Evolutionary conservation across 768 basidiomycete species (phyloP).

Genomic region (Serendipita sp.): DNA sequence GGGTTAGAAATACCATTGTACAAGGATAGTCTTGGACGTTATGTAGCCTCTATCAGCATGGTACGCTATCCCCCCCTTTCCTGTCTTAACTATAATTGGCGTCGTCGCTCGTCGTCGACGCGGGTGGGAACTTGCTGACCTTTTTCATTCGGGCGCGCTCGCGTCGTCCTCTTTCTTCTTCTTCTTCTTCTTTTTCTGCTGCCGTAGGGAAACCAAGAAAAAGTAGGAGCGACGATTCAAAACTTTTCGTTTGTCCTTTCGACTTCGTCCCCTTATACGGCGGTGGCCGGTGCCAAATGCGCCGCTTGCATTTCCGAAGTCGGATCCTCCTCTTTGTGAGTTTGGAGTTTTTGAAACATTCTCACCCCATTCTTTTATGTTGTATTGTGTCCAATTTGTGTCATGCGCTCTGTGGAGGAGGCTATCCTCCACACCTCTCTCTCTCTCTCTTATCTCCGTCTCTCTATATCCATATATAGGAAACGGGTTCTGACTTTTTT

Average conservation of each 20-base stretch:
- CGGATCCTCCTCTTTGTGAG: background rate
- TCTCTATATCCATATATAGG: too few species aligned
- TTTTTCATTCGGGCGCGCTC: background rate
- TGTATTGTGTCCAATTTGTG: too few species aligned
- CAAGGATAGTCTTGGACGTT: background rate
- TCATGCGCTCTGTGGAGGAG: too few species aligned
- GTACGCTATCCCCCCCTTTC: background rate
- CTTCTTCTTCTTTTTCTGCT: too few species aligned
- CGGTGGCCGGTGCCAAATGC: background rate
- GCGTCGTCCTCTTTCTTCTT: background rate
- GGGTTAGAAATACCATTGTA: background rate
- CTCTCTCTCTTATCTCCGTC: too few species aligned
- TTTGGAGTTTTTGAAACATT: background rate
- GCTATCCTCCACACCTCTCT: too few species aligned
- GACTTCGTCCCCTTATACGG: background rate
- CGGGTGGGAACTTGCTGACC: too few species aligned
- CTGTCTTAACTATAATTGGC: background rate
- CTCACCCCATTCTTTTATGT: too few species aligned
- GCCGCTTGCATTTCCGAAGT: background rate
- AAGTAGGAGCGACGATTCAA: background rate
- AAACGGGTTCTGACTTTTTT: too few species aligned
- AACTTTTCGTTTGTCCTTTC: constrained; percentile 1
- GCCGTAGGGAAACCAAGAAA: background rate
- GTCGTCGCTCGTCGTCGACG: too few species aligned
- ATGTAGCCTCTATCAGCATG: constrained; percentile 4